Conservation (phyloP, 345 rosid genomes). For the Sisymbrium irio region DNA sequence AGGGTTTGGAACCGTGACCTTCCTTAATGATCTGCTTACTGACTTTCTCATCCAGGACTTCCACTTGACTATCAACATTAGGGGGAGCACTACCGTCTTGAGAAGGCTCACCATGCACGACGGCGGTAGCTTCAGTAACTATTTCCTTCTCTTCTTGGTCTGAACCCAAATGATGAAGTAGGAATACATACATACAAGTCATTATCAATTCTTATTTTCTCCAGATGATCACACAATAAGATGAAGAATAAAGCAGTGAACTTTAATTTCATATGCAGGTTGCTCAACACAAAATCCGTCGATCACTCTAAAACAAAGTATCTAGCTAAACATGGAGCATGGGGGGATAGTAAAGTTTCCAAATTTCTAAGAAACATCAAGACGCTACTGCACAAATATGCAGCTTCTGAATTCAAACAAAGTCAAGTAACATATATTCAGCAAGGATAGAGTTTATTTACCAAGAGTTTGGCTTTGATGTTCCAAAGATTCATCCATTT, state of each 20-base stretch:
- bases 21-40: constrained; percentile 84
- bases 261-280: neutral
- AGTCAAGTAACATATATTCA: neutral
- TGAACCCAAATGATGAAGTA: constrained; percentile 24
- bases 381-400: neutral
- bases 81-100: constrained; percentile 64
- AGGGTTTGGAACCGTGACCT: constrained; percentile 86
- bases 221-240: neutral
- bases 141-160: constrained; percentile 63
- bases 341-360: neutral
- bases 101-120: constrained; percentile 57
- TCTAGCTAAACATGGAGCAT: neutral
- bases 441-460: constrained; percentile 19
- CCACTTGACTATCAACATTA: constrained; percentile 61
- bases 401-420: neutral
- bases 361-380: neutral
- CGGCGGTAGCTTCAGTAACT: constrained; percentile 52
- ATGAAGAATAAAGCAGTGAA: neutral
- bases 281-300: neutral
- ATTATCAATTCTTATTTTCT: neutral
- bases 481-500: constrained; percentile 54
- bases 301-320: neutral
- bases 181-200: neutral
- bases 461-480: constrained; percentile 45
- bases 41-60: constrained; percentile 77